A percentile compares a stretch with the other conserved stretches of the same genome.
Evolutionary conservation across 164 flowering plant species (phyloP).

Genomic region (Sextonia rubra): DNA sequence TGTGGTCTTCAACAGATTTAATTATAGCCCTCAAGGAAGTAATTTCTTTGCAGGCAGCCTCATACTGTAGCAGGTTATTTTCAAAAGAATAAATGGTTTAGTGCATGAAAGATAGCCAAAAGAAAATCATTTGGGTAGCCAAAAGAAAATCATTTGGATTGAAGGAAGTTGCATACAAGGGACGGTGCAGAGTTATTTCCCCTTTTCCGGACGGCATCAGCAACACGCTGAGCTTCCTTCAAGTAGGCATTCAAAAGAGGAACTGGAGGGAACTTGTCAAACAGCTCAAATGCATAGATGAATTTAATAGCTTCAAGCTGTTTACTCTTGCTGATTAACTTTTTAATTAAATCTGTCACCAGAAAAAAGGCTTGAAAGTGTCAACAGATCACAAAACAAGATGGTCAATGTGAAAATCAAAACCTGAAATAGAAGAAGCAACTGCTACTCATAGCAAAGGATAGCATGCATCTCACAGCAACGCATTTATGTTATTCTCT

Average conservation of each 20-base stretch:
- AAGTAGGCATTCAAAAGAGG: conserved; percentile 43
- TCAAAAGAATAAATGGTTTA: too few species aligned
- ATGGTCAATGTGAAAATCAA: not conserved
- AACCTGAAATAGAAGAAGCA: too few species aligned
- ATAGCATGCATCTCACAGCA: too few species aligned
- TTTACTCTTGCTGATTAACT: conserved; percentile 43
- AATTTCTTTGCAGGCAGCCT: conserved; percentile 43
- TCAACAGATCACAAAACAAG: not conserved
- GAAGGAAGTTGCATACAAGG: conserved; percentile 27
- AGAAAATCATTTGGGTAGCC: conserved; percentile 41
- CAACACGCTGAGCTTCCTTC: conserved; percentile 35
- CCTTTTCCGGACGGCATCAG: conserved; percentile 27
- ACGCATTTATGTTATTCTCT: too few species aligned
- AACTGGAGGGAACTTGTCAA: conserved; percentile 62
- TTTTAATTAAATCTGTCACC: conserved; percentile 50
- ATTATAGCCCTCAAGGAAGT: conserved; percentile 46
- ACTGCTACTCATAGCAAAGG: too few species aligned
- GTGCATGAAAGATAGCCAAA: not conserved
- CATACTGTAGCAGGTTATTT: conserved; percentile 37
- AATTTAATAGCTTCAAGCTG: conserved; percentile 56
- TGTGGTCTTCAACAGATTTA: conserved; percentile 46
- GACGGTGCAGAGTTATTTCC: conserved; percentile 31
- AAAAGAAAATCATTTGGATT: conserved; percentile 33
- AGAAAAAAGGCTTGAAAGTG: not conserved
- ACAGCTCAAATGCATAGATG: conserved; percentile 46